Evolutionary conservation across 1,139 yeast genomes (phyloP).

Genomic region (Sugiyamaella neomexicana): DNA sequence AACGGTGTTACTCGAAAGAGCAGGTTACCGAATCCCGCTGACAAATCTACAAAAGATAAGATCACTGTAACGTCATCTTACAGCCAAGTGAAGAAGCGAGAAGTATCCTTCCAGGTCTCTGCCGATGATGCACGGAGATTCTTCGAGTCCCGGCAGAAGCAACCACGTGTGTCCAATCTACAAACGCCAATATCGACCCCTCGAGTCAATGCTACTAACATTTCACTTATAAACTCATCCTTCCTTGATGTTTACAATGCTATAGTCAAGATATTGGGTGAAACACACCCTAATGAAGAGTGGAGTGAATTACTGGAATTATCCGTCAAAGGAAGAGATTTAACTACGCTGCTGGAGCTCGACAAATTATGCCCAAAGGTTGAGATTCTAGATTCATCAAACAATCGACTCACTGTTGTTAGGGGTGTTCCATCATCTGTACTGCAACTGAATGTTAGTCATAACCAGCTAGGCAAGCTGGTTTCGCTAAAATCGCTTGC

Average conservation of each 20-base stretch:
- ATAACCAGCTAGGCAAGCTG: conserved; percentile 39
- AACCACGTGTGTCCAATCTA: neutral
- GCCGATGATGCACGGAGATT: conserved; percentile 17
- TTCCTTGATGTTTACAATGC: conserved; percentile 37
- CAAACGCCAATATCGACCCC: conserved; percentile 9
- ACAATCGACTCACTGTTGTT: conserved; percentile 39
- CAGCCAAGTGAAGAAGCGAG: conserved; percentile 22
- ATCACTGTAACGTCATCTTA: conserved; percentile 20
- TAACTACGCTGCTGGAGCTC: conserved; percentile 39
- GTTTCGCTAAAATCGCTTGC: conserved; percentile 36
- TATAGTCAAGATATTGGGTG: conserved; percentile 39
- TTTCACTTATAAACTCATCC: conserved; percentile 36
- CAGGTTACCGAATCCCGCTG: neutral
- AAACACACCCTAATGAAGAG: conserved; percentile 36
- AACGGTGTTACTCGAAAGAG: neutral
- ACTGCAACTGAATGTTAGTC: conserved; percentile 34
- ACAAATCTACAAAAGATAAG: conserved; percentile 1
- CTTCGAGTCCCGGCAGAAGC: conserved; percentile 4
- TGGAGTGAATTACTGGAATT: conserved; percentile 42
- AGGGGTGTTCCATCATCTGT: conserved; percentile 41
- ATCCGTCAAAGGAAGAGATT: conserved; percentile 35
- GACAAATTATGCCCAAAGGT: conserved; percentile 42
- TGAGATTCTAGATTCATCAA: conserved; percentile 35
- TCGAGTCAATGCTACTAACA: conserved; percentile 31
- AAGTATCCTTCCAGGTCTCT: conserved; percentile 30